Conservation (phyloP, 148 eudicot species). For the Persicaria tinctoria region DNA sequence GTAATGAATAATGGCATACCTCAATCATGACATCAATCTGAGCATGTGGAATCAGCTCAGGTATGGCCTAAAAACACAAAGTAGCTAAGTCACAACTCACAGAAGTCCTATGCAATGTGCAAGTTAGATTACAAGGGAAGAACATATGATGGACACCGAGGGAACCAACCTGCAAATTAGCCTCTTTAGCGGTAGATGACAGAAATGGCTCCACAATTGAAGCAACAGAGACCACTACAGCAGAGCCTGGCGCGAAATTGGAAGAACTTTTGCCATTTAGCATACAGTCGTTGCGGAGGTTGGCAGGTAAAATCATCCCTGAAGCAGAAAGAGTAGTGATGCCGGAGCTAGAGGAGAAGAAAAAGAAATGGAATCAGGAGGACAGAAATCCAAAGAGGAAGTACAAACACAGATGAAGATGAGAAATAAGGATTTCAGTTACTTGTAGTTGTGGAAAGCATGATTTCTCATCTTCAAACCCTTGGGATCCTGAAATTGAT, state of each 20-base stretch:
- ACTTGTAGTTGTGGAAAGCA: constrained; percentile 82
- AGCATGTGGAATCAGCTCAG: constrained; percentile 57
- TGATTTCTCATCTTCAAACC: constrained; percentile 86
- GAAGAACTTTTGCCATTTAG: constrained; percentile 14
- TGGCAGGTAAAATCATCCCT: constrained; percentile 61
- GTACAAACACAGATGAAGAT: neutral
- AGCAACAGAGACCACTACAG: constrained; percentile 68
- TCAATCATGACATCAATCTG: constrained; percentile 70
- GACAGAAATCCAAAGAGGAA: neutral
- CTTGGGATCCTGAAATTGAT: constrained; percentile 73
- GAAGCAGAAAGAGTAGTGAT: constrained; percentile 84
- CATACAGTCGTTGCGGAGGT: constrained; percentile 17
- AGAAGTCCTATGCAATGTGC: constrained; percentile 1
- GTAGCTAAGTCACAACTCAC: neutral
- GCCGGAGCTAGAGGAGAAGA: constrained; percentile 49
- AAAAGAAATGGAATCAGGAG: neutral
- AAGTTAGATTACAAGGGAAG: neutral
- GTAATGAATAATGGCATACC: constrained; percentile 28
- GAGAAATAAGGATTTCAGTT: constrained; percentile 14
- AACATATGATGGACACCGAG: neutral
- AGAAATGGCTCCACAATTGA: constrained; percentile 84
- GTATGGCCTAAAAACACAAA: constrained; percentile 35
- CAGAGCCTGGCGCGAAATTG: constrained; percentile 17
- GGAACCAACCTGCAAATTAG: constrained; percentile 34
- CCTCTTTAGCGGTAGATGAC: constrained; percentile 29